Evolutionary conservation across 2,329 filamentous ascomycete species (phyloP).

Genomic region (Diaporthe sp.): DNA sequence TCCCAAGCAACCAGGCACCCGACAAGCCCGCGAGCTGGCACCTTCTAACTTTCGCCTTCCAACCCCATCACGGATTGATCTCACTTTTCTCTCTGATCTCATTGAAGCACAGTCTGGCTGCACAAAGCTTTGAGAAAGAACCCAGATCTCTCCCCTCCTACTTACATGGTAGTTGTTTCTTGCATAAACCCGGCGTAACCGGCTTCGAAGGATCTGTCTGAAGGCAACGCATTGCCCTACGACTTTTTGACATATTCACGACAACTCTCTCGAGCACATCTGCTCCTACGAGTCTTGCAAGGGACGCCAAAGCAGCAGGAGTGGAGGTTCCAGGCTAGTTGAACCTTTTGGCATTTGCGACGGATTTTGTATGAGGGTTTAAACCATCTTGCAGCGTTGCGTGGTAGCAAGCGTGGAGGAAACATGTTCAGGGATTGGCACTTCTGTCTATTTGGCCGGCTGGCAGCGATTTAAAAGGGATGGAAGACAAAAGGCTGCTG

Average conservation of each 20-base stretch:
- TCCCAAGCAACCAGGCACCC: constrained; percentile 20
- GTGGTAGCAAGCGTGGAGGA: constrained; percentile 1
- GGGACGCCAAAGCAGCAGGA: neutral
- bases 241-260: neutral
- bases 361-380: neutral
- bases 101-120: constrained; percentile 30
- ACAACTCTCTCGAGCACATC: neutral
- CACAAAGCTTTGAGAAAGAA: constrained; percentile 29
- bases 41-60: constrained; percentile 26
- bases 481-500: neutral
- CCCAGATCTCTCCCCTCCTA: constrained; percentile 11
- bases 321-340: neutral
- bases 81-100: constrained; percentile 31
- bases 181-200: constrained; percentile 25
- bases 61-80: constrained; percentile 27
- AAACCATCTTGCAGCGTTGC: constrained; percentile 20
- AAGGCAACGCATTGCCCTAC: neutral
- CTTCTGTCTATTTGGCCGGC: constrained; percentile 14
- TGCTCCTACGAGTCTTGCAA: neutral
- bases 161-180: constrained; percentile 23
- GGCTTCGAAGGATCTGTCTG: constrained; percentile 18
- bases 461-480: constrained; percentile 9
- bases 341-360: constrained; percentile 16
- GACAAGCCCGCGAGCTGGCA: constrained; percentile 3
- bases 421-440: constrained; percentile 4